phyloP scores from a whole-genome alignment of 106 monocot species.

The Cymbidium sinense region DNA sequence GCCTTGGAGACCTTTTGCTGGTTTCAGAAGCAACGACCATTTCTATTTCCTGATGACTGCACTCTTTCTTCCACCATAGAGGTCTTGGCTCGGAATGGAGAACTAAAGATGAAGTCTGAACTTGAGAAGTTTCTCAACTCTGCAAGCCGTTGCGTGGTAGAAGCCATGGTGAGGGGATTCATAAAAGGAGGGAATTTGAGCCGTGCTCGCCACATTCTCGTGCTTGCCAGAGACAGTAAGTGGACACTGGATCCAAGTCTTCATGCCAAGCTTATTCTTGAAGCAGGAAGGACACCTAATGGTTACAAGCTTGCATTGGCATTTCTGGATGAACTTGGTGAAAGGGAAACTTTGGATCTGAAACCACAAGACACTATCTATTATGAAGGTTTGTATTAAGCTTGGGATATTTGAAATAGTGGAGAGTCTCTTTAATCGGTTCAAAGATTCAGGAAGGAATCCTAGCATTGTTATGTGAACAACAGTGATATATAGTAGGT shows the following conservation, averaged over 20 bases:
- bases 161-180: slow-evolving; percentile 82
- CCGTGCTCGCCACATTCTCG: slow-evolving; percentile 47
- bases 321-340: slow-evolving; percentile 68
- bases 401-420: slow-evolving; percentile 62
- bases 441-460: slow-evolving; percentile 32
- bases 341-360: slow-evolving; percentile 56
- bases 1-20: slow-evolving; percentile 78
- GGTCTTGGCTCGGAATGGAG: slow-evolving; percentile 43
- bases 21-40: slow-evolving; percentile 52
- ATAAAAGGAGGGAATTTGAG: slow-evolving; percentile 45
- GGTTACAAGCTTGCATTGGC: slow-evolving; percentile 43
- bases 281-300: slow-evolving; percentile 59
- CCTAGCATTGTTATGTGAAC: slow-evolving; percentile 80
- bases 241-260: slow-evolving; percentile 53
- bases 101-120: slow-evolving; percentile 34
- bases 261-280: slow-evolving; percentile 68
- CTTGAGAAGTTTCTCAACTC: slow-evolving; percentile 50
- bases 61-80: slow-evolving; percentile 74
- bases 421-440: slow-evolving; percentile 78
- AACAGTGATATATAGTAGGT: slow-evolving; percentile 55
- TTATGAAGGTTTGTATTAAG: slow-evolving; percentile 86
- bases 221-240: slow-evolving; percentile 50
- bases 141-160: slow-evolving; percentile 60
- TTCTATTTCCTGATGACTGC: slow-evolving; percentile 78
- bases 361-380: slow-evolving; percentile 61